Conservation (phyloP, 495 filamentous ascomycete species). For the Penicillium desertorum region DNA sequence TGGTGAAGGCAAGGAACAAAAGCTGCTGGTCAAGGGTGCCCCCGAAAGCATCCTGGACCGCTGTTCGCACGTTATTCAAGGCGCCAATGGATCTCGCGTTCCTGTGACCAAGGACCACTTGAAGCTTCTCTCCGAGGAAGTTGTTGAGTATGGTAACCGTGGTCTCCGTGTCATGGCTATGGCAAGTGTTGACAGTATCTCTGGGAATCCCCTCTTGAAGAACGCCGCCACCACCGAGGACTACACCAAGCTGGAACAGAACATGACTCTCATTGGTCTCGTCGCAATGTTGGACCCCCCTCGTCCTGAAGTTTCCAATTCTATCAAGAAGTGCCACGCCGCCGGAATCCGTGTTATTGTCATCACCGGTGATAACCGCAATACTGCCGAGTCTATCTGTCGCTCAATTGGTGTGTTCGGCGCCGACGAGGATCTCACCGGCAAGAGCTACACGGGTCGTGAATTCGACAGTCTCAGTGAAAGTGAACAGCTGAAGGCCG, state of each 20-base stretch:
- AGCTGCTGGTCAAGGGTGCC: slow-evolving; percentile 93
- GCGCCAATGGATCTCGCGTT: slow-evolving; percentile 71
- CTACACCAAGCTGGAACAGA: slow-evolving; percentile 84
- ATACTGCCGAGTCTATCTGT: slow-evolving; percentile 97
- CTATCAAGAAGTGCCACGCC: slow-evolving; percentile 83
- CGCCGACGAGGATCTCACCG: slow-evolving; percentile 72
- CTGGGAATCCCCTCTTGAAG: slow-evolving; percentile 64
- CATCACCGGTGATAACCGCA: slow-evolving; percentile 96
- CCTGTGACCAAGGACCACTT: slow-evolving; percentile 63
- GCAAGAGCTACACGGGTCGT: slow-evolving; percentile 93
- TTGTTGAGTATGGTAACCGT: slow-evolving; percentile 84
- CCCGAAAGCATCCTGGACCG: slow-evolving; percentile 92
- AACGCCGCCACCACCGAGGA: slow-evolving; percentile 78
- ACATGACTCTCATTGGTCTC: slow-evolving; percentile 90
- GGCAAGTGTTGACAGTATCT: slow-evolving; percentile 72
- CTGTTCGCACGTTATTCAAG: slow-evolving; percentile 76
- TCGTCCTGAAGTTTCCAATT: slow-evolving; percentile 84
- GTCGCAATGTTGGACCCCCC: slow-evolving; percentile 98
- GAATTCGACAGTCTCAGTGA: slow-evolving; percentile 88
- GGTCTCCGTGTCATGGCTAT: slow-evolving; percentile 95
- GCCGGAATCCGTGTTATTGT: slow-evolving; percentile 97
- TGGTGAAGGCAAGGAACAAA: slow-evolving; percentile 62
- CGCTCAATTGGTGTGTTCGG: slow-evolving; percentile 95
- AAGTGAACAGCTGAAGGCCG: slow-evolving; percentile 75
- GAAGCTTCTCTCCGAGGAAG: slow-evolving; percentile 68